Base-by-base conservation (phyloP, 2,329 filamentous ascomycete species). In the Raffaelea ambrosiae region DNA sequence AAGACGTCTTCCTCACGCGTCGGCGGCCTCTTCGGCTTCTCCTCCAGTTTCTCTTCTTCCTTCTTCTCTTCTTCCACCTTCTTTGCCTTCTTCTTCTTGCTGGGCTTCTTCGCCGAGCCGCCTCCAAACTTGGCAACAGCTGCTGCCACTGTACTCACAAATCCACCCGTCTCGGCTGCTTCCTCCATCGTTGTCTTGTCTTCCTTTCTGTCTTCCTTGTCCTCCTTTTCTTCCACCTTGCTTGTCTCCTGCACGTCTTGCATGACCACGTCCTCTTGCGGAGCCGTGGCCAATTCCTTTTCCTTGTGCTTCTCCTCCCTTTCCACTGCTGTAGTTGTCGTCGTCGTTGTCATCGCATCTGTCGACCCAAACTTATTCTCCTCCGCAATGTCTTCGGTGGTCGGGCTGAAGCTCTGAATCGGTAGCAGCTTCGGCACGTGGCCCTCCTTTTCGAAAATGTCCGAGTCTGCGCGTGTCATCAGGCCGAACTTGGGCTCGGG, bases 81-180 rank as follows among this genome's bases (percentile, higher is more conserved):
- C 31, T 41, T 39, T 5, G 23, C 35, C 44, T 44, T 47, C 33
- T 51, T 43, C 13, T 65, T 35, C 8, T 52, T 52, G 50, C 63
- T 69, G 51, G 63, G 64, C 40, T 49, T 63, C 67, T 51, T 61
- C 63, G 5, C 52, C 52, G n/a, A n/a, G 20, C 57, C 60, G 19
- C 59, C 62, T 51, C 64, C n/a, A n/a, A 14, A n/a, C 35, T 20
- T 26, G 8, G 20, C 20, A 4, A 43, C 20, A 8, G 67, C 55
- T 5, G 44, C 29, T 13, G 44, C 39, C 13, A 36, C 39, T 14
- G 13, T n/a, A 5, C 14, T 39, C 5, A 23, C 35, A 4, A 40
- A 19, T 16, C 16, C 44, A 16, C 36, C 44, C n/a, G n/a, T n/a
- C 4, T 22, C 36, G 13, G 44, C 39, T 14, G 16, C 38, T 19